Base-by-base conservation (phyloP, 306 rosid species). In the Begonia fuchsioides region DNA sequence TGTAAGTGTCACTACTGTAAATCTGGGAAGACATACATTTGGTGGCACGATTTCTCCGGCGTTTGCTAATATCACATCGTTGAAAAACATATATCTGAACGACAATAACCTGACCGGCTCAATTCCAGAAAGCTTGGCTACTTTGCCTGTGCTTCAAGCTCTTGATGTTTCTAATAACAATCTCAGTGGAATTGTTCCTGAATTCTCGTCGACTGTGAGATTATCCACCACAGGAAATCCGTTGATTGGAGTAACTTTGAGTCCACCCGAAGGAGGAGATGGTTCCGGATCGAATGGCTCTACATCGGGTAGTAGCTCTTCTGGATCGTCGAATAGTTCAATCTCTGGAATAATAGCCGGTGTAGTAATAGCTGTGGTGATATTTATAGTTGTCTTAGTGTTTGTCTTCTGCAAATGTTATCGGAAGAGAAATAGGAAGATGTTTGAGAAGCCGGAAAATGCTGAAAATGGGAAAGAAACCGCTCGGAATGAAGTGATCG, bases 11-110 rank as follows among this genome's bases (percentile, higher is more conserved):
- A 43, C 65, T 9, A 67, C 66, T 0, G 58, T 83, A 38, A 72
- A 69, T 64, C 43, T 83, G 3, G 60, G 1, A 12, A 67, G 65
- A 41, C 72, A 43, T n/a, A 66, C 50, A 52, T 32, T 74, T 13
- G 17, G 5, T 1, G 94, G 90, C 40, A 74, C 66, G 6, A 74
- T 80, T 9, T 83, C 88, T 1, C 75, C 94, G 0, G 75, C 80
- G 0, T 74, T 76, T 61, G 70, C 76, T 2, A 69, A 74, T 13
- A 59, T 80, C 43, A 74, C 75, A 11, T 70, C 69, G 51, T 60
- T 83, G 58, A 66, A 44, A 45, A 72, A 6, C 47, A 49, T 83
- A 70, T 15, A 19, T 46, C 53, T 80, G 58, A 56, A 2, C 16
- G 43, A 44, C 10, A 83, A 76, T 53, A 52, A 57, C 54, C 67